Base-by-base conservation (phyloP, 768 basidiomycete genomes). In the Pilatotrama ljubarskyi region DNA sequence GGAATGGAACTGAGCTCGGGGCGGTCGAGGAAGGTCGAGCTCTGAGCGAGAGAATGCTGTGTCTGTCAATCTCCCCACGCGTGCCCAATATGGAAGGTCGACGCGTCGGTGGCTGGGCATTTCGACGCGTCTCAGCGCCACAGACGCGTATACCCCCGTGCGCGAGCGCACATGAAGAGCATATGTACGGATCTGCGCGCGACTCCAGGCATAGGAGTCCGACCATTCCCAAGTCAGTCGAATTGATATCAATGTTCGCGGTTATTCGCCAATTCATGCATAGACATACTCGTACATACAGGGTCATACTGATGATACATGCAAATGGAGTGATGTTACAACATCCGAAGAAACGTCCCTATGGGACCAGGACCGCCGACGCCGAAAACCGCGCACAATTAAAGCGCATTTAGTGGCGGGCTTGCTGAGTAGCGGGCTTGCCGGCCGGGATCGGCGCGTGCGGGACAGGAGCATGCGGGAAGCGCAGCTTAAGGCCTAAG, bases 381-480 rank as follows among this genome's bases (percentile, higher is more conserved):
- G 29, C 10, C 29, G 29, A 10, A 4, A 32, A 10, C 29, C 4
- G 29, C 29, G 29, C 29, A 5, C 29, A 32, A 32, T n/a, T n/a
- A n/a, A 10, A 20, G 6, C 6, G 10, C n/a, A 8, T 46, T 66
- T 51, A 66, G 55, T 32, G 29, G 29, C 68, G 70, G 43, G 58
- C 54, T 35, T 64, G 69, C 62, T 68, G 70, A 40, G 70, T 69
- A 5, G 65, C 59, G 38, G 69, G 69, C 62, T 68, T 65, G 55
- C 70, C 70, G 13, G 66, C 55, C 44, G 70, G 70, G 43, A 68
- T 24, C 35, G 86, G 86, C 0, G 86, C 85, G 67, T 87, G 86
- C 14, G 86, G 86, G 48, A 87, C 86, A 14, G 84, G 85, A 0
- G 87, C 86, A 58, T 88, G 86, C 14, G 86, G 87, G 14, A 75